Percentiles rank a stretch among this genome's conserved stretches.
These are phyloP conservation scores for Lepiota subincarnata DNA, from an alignment of 768 basidiomycete species.

Conservation along the genomic window DNA sequence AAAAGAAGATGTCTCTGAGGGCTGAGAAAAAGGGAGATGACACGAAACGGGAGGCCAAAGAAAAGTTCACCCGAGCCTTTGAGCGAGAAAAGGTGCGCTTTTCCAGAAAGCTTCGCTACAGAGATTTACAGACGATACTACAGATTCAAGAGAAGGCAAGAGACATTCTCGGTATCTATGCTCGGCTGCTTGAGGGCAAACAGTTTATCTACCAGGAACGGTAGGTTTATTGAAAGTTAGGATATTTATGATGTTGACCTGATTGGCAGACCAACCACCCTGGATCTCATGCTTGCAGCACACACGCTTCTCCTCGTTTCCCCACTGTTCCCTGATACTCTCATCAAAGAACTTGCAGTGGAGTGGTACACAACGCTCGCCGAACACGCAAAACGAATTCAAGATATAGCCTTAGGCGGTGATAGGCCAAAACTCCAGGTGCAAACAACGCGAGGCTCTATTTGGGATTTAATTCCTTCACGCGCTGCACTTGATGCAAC, in stretches of 20 bases:
- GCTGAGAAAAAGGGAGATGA: conserved; percentile 23
- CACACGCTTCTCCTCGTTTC: conserved; percentile 58
- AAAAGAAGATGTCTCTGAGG: conserved; percentile 41
- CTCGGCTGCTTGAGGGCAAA: conserved; percentile 46
- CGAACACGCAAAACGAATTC: conserved; percentile 54
- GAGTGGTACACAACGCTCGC: conserved; percentile 56
- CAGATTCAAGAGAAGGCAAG: conserved; percentile 61
- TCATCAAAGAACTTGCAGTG: conserved; percentile 49
- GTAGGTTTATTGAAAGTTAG: conserved; percentile 26
- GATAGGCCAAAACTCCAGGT: conserved; percentile 15
- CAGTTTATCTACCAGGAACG: conserved; percentile 48
- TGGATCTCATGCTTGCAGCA: conserved; percentile 67
- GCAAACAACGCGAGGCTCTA: conserved; percentile 2
- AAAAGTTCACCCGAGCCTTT: conserved; percentile 50
- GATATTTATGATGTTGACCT: conserved; percentile 9
- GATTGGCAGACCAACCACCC: conserved; percentile 46
- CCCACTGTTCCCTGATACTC: conserved; percentile 58
- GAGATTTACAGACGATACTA: neutral
- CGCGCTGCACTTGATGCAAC: conserved; percentile 18
- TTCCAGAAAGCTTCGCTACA: neutral
- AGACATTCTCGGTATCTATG: conserved; percentile 52
- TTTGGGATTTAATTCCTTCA: conserved; percentile 39
- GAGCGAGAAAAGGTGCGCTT: conserved; percentile 56
- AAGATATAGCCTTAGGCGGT: conserved; percentile 22
- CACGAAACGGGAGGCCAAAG: conserved; percentile 28